phyloP scores from a whole-genome alignment of 352 stramenopile species.

The Phytophthora pini region DNA sequence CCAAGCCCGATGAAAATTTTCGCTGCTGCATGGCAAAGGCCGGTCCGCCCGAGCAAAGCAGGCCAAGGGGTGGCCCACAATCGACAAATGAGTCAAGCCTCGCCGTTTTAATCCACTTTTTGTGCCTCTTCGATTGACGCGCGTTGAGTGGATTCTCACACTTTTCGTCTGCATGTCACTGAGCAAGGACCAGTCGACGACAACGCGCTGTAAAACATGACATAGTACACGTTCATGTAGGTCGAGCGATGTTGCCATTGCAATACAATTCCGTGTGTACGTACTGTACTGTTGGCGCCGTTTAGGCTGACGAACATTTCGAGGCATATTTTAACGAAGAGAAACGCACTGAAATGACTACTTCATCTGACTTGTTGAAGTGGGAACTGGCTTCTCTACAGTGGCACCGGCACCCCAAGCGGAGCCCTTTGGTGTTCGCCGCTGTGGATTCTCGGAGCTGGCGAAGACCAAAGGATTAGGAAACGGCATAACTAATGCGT shows the following conservation, averaged over 20 bases:
- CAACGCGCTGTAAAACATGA: background rate
- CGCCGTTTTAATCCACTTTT: slow-evolving; percentile 19
- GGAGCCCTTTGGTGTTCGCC: slow-evolving; percentile 27
- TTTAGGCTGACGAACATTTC: background rate
- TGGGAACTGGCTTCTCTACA: slow-evolving; percentile 22
- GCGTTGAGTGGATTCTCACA: slow-evolving; percentile 28
- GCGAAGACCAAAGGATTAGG: slow-evolving; percentile 12
- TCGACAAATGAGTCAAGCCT: slow-evolving; percentile 28
- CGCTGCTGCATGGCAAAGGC: slow-evolving; percentile 4
- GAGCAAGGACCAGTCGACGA: slow-evolving; percentile 13
- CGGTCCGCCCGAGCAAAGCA: background rate
- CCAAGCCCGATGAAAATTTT: slow-evolving; percentile 31
- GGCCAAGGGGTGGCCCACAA: slow-evolving; percentile 4
- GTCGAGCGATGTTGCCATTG: background rate
- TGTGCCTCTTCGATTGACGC: slow-evolving; percentile 32
- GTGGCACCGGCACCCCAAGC: slow-evolving; percentile 9
- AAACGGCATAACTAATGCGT: slow-evolving; percentile 30
- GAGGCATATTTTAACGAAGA: background rate
- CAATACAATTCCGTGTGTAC: no score
- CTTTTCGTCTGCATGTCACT: slow-evolving; percentile 10
- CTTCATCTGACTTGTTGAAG: slow-evolving; percentile 23
- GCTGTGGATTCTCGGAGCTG: slow-evolving; percentile 19
- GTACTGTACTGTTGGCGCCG: background rate
- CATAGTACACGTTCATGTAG: background rate
- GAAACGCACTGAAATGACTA: slow-evolving; percentile 13